Evolutionary conservation across 495 filamentous ascomycete genomes (phyloP).

Genomic region (Neurospora sp.): DNA sequence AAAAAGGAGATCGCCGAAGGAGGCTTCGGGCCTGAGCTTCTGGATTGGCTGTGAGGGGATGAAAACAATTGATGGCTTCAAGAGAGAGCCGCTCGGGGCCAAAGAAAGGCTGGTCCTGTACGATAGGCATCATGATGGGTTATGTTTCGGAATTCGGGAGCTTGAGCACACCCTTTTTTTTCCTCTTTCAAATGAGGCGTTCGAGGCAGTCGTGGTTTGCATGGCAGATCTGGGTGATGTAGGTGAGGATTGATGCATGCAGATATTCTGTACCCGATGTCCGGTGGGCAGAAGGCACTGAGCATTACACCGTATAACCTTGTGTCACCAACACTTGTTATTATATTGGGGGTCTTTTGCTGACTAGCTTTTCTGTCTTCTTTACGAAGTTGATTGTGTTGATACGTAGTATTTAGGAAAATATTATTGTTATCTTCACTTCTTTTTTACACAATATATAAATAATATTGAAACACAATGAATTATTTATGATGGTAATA

Average conservation of each 20-base stretch:
- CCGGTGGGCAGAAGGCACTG: background rate
- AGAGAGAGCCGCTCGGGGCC: background rate
- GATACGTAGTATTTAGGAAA: background rate
- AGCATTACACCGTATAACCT: background rate
- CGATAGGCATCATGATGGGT: background rate
- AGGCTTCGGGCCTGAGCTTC: background rate
- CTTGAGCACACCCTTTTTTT: background rate
- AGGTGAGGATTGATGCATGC: background rate
- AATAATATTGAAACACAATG: no score
- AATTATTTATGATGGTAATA: no score
- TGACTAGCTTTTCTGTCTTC: background rate
- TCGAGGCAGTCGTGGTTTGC: background rate
- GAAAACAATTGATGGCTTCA: background rate
- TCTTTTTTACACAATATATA: no score
- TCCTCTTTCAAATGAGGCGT: background rate
- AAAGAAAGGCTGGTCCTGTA: background rate
- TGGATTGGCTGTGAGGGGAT: background rate
- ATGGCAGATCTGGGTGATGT: background rate
- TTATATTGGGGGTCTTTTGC: no score
- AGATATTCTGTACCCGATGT: background rate
- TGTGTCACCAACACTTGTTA: background rate
- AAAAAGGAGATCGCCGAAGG: background rate
- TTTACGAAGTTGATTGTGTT: background rate
- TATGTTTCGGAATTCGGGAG: background rate
- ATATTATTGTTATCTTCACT: no score